These are phyloP conservation scores for Globisporangium heterothallicum DNA, from an alignment of 352 stramenopile species.

Conservation along the genomic window DNA sequence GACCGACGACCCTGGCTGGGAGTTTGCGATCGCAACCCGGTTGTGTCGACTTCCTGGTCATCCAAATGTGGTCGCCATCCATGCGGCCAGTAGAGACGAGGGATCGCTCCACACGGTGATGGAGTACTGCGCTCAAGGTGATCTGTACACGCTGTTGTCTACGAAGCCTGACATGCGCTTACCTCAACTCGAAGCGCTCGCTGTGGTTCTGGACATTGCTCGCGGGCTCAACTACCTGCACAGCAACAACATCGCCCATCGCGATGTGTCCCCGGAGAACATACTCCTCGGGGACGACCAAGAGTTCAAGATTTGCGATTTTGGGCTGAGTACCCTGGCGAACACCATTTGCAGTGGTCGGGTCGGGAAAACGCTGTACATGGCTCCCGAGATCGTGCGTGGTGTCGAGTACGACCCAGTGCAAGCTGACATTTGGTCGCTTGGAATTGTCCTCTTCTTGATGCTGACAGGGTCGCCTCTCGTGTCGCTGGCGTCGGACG, in stretches of 20 bases:
- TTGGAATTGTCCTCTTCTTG: conserved; percentile 65
- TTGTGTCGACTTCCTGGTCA: conserved; percentile 38
- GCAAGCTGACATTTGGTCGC: conserved; percentile 57
- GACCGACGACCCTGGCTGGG: not conserved
- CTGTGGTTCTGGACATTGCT: conserved; percentile 33
- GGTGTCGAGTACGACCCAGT: conserved; percentile 34
- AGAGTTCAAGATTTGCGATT: conserved; percentile 54
- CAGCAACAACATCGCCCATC: conserved; percentile 30
- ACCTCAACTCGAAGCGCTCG: conserved; percentile 21
- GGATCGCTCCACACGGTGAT: conserved; percentile 43
- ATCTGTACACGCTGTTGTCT: conserved; percentile 32
- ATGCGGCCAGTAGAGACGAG: conserved; percentile 49
- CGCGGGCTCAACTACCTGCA: conserved; percentile 41
- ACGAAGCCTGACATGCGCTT: conserved; percentile 12
- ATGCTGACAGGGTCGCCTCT: conserved; percentile 55
- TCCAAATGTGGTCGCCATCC: conserved; percentile 49
- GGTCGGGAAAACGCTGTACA: conserved; percentile 64
- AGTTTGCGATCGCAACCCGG: not conserved
- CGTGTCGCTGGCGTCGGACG: conserved; percentile 24
- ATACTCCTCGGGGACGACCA: conserved; percentile 22
- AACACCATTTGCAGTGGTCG: conserved; percentile 22
- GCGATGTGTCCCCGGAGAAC: conserved; percentile 57
- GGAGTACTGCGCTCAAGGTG: conserved; percentile 45
- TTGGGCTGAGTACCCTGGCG: conserved; percentile 23
- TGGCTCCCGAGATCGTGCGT: conserved; percentile 52